Percentiles rank a stretch among this genome's conserved stretches.
Conservation (phyloP, 106 monocot species). For the Platanthera zijinensis region DNA sequence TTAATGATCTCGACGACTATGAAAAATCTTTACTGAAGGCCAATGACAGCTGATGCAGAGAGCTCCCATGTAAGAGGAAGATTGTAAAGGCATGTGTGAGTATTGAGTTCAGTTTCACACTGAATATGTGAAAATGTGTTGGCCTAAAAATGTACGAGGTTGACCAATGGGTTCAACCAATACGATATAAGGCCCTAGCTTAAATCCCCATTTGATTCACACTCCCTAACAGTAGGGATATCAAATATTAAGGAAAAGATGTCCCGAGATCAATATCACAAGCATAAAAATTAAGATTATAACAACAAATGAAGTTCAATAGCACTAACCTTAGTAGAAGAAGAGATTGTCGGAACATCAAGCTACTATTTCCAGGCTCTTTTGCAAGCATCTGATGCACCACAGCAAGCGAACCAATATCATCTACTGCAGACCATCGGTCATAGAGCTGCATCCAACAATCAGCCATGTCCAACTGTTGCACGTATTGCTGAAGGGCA, state of each 20-base stretch:
- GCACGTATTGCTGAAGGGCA: constrained; percentile 59
- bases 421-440: constrained; percentile 94
- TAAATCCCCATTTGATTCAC: too few relatives aligned
- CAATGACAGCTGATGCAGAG: too few relatives aligned
- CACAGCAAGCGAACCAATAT: constrained; percentile 89
- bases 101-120: too few relatives aligned
- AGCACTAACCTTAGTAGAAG: constrained; percentile 58
- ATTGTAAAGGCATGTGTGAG: too few relatives aligned
- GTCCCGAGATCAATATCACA: background rate
- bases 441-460: constrained; percentile 99
- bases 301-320: background rate
- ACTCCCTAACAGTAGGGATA: background rate
- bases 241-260: background rate
- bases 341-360: constrained; percentile 85
- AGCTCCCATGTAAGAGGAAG: too few relatives aligned
- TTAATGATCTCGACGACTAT: too few relatives aligned
- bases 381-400: constrained; percentile 96
- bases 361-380: constrained; percentile 71
- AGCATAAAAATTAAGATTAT: background rate
- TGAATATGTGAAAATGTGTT: too few relatives aligned
- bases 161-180: too few relatives aligned
- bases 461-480: constrained; percentile 80
- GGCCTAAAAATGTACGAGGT: too few relatives aligned
- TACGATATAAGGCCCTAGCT: too few relatives aligned
- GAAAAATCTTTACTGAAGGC: too few relatives aligned